phyloP scores from a whole-genome alignment of 129 eudicot genomes.

The Artemisia annua region DNA sequence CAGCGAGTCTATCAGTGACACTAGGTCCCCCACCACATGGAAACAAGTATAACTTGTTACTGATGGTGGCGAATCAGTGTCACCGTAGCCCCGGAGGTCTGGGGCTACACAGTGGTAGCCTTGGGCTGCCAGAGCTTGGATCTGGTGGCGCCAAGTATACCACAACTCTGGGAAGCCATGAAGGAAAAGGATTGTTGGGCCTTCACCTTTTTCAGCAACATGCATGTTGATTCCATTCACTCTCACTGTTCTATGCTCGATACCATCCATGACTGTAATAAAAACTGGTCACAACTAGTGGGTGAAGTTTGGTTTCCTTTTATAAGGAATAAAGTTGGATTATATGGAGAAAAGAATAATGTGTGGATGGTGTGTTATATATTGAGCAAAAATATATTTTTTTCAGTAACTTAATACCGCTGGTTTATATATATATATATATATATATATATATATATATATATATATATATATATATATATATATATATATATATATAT shows the following conservation, averaged over 20 bases:
- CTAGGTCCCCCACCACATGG: slow-evolving; percentile 71
- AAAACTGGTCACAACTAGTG: neutral
- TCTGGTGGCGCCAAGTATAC: slow-evolving; percentile 94
- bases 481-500: no score
- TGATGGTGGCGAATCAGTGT: slow-evolving; percentile 59
- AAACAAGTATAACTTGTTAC: slow-evolving; percentile 49
- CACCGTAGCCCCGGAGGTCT: slow-evolving; percentile 92
- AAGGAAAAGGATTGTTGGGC: slow-evolving; percentile 64
- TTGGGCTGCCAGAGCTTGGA: slow-evolving; percentile 48
- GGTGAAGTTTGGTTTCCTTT: slow-evolving; percentile 18
- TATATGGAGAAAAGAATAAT: no score
- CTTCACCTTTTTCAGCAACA: slow-evolving; percentile 75
- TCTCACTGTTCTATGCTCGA: slow-evolving; percentile 50
- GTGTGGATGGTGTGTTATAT: neutral
- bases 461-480: no score
- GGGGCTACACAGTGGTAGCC: slow-evolving; percentile 89
- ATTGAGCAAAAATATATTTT: no score
- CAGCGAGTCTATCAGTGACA: slow-evolving; percentile 59
- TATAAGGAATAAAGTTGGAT: neutral
- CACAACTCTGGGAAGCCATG: slow-evolving; percentile 94
- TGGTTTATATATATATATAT: no score
- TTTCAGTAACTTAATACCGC: no score
- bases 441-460: no score
- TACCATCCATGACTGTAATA: slow-evolving; percentile 53
- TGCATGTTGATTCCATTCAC: slow-evolving; percentile 85